These are phyloP conservation scores for Xylariaceae sp. DNA, from an alignment of 2,329 filamentous ascomycete species.

Conservation along the genomic window DNA sequence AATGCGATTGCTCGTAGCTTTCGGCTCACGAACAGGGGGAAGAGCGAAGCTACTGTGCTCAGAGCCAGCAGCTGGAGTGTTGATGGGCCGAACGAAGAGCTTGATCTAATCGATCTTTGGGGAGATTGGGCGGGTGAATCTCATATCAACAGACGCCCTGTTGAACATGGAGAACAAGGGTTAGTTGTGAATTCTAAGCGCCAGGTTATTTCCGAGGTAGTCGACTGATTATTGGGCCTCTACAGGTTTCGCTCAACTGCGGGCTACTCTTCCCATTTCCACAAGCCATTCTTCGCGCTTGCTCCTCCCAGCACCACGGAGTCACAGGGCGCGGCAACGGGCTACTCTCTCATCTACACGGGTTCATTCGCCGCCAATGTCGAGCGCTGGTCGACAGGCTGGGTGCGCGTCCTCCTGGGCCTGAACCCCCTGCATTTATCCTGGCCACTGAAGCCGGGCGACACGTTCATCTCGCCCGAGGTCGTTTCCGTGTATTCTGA, in stretches of 20 bases:
- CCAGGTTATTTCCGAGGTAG: too few relatives aligned
- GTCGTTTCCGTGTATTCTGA: constrained; percentile 57
- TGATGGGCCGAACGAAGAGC: constrained; percentile 54
- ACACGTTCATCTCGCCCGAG: constrained; percentile 56
- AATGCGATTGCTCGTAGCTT: constrained; percentile 58
- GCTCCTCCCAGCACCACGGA: constrained; percentile 54
- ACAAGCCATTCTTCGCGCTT: constrained; percentile 59
- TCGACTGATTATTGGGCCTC: constrained; percentile 17
- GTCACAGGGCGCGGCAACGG: constrained; percentile 55
- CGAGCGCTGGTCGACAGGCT: constrained; percentile 56
- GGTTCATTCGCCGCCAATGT: constrained; percentile 58
- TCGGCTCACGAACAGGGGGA: constrained; percentile 54
- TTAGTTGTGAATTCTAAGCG: constrained; percentile 25
- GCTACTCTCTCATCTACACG: constrained; percentile 59
- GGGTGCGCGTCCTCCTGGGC: constrained; percentile 54
- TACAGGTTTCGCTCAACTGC: constrained; percentile 53
- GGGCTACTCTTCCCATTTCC: constrained; percentile 58
- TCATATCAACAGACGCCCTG: constrained; percentile 46
- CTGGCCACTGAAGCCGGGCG: constrained; percentile 49
- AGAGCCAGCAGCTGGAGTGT: constrained; percentile 56
- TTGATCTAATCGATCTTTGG: constrained; percentile 56
- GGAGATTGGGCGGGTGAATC: constrained; percentile 60
- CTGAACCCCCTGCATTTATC: constrained; percentile 57
- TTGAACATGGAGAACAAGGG: constrained; percentile 53
- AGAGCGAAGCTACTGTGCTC: constrained; percentile 47